Percentiles rank a stretch among this genome's conserved stretches.
Evolutionary conservation across 2,329 filamentous ascomycete species (phyloP).

Genomic region (Stemphylium lycopersici): DNA sequence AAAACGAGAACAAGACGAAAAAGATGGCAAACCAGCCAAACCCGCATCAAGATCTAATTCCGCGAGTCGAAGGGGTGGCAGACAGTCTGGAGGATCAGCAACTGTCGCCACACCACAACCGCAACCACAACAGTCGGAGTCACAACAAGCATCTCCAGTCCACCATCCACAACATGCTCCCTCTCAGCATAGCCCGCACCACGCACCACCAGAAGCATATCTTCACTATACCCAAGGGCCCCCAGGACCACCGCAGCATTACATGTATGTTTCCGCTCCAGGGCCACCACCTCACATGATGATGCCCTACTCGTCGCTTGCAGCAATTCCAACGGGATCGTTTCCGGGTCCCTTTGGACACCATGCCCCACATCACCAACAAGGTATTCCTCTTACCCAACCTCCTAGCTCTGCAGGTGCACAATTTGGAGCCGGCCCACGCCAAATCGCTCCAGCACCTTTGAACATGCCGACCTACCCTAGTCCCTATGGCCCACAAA

Average conservation of each 20-base stretch:
- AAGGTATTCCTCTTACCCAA: conserved; percentile 12
- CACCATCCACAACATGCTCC: conserved; percentile 15
- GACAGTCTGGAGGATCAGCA: conserved; percentile 25
- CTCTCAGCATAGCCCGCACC: conserved; percentile 22
- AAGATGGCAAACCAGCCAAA: conserved; percentile 30
- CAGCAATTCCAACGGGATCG: conserved; percentile 31
- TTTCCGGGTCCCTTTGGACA: conserved; percentile 17
- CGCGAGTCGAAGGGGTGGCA: conserved; percentile 30
- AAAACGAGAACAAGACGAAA: conserved; percentile 42
- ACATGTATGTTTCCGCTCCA: conserved; percentile 25
- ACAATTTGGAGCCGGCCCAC: conserved; percentile 15
- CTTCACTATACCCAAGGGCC: conserved; percentile 24
- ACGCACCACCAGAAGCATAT: conserved; percentile 30
- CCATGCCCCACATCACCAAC: conserved; percentile 21
- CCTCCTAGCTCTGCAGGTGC: conserved; percentile 18
- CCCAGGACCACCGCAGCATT: conserved; percentile 27
- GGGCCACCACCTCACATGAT: conserved; percentile 32
- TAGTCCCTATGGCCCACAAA: conserved; percentile 40
- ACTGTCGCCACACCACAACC: conserved; percentile 25
- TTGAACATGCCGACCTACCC: conserved; percentile 31
- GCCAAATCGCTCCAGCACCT: conserved; percentile 36
- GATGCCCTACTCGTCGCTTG: conserved; percentile 36
- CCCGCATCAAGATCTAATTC: conserved; percentile 34
- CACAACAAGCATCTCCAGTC: conserved; percentile 24
- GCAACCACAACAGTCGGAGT: conserved; percentile 19